A percentile compares a stretch with the other conserved stretches of the same genome.
Conservation (phyloP, 305 asterid species). For the Fraxinus nigra region DNA sequence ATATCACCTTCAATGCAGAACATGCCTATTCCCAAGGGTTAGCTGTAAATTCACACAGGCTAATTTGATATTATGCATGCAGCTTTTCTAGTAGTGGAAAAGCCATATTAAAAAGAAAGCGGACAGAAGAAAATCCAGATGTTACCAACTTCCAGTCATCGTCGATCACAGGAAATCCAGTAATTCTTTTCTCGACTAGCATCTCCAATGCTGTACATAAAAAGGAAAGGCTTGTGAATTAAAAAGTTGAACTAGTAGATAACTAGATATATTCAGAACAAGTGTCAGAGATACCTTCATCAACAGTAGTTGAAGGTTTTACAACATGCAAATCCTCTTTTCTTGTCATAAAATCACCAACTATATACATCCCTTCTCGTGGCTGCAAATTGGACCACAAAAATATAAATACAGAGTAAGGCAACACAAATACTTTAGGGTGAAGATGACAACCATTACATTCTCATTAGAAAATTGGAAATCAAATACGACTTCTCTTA, state of each 20-base stretch:
- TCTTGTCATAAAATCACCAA: slow-evolving; percentile 87
- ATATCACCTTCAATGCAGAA: not conserved
- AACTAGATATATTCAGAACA: not conserved
- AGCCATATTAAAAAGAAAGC: not conserved
- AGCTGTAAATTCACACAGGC: not conserved
- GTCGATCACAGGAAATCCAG: slow-evolving; percentile 93
- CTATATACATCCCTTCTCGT: slow-evolving; percentile 57
- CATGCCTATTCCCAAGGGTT: not conserved
- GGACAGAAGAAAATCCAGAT: not conserved
- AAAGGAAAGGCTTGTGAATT: slow-evolving; percentile 14
- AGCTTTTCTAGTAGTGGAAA: not conserved
- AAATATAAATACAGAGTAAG: not conserved
- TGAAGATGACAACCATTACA: not conserved
- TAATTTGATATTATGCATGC: not conserved
- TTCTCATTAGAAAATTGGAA: not conserved
- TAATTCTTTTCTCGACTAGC: slow-evolving; percentile 77
- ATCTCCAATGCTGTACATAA: slow-evolving; percentile 62
- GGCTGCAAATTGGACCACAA: slow-evolving; percentile 34
- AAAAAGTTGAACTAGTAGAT: not conserved
- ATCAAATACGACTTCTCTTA: not conserved
- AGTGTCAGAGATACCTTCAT: slow-evolving; percentile 56
- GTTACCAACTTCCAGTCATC: slow-evolving; percentile 91
- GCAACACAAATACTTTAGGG: slow-evolving; percentile 15
- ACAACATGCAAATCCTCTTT: slow-evolving; percentile 67
- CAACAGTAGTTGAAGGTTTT: slow-evolving; percentile 67